phyloP scores from a whole-genome alignment of 2,329 filamentous ascomycete species.

The Fusarium musae region DNA sequence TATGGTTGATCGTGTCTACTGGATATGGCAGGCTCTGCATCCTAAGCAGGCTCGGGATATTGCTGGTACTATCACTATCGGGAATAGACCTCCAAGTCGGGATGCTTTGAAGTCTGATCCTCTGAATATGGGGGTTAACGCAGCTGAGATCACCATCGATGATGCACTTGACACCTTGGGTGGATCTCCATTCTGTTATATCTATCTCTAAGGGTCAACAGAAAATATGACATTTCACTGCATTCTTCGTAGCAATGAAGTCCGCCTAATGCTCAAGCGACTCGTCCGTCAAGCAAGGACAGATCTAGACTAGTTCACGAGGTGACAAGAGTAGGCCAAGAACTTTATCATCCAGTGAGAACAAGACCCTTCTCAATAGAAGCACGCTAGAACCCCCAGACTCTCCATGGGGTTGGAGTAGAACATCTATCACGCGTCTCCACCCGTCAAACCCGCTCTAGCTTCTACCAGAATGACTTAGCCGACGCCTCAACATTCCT shows the following conservation, averaged over 20 bases:
- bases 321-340: not conserved
- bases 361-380: fast-evolving
- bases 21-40: conserved; percentile 14
- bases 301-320: not conserved
- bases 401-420: not conserved
- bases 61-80: conserved; percentile 9
- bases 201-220: not conserved
- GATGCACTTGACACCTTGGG: not conserved
- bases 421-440: too few relatives aligned
- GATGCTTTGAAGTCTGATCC: conserved; percentile 4
- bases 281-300: not conserved
- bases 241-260: too few relatives aligned
- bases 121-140: conserved; percentile 1
- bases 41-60: not conserved
- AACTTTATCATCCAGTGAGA: not conserved
- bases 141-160: not conserved
- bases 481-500: not conserved
- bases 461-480: not conserved
- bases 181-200: not conserved
- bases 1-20: conserved; percentile 10
- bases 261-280: not conserved
- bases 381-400: not conserved
- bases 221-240: too few relatives aligned
- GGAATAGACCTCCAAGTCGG: not conserved
- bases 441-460: not conserved